phyloP scores from a whole-genome alignment of 1,139 yeast genomes.

The Geotrichum siamense region DNA sequence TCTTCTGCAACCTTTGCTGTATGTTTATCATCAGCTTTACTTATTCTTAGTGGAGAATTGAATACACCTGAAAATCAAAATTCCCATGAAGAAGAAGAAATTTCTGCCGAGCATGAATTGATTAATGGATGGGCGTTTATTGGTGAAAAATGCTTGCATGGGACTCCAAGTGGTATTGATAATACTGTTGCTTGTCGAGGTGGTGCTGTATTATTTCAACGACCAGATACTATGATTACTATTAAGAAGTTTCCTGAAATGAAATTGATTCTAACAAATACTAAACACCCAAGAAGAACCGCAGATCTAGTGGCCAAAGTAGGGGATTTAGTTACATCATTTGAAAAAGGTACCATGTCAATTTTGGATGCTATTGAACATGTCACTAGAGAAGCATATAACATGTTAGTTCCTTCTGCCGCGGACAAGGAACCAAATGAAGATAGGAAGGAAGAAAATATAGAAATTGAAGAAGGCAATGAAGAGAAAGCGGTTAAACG shows the following conservation, averaged over 20 bases:
- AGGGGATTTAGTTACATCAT: conserved; percentile 45
- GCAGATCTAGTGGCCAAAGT: conserved; percentile 78
- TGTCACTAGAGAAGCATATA: conserved; percentile 59
- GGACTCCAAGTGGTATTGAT: conserved; percentile 95
- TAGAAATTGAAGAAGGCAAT: background rate
- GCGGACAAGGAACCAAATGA: conserved; percentile 12
- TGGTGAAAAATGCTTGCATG: conserved; percentile 94
- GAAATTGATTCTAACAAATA: conserved; percentile 69
- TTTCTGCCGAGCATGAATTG: conserved; percentile 44
- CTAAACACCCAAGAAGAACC: conserved; percentile 81
- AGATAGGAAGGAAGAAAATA: background rate
- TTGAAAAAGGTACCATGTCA: conserved; percentile 49
- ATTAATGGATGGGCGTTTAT: conserved; percentile 83
- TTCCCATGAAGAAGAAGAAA: background rate
- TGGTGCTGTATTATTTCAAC: conserved; percentile 87
- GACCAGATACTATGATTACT: conserved; percentile 52
- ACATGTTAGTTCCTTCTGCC: conserved; percentile 33
- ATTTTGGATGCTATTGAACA: conserved; percentile 47
- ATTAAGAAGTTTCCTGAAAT: conserved; percentile 72
- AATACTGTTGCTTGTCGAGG: conserved; percentile 95
- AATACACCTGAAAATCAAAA: conserved; percentile 16
- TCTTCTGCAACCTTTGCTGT: conserved; percentile 90
- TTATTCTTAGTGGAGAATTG: conserved; percentile 44
- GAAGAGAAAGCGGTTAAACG: conserved; percentile 9
- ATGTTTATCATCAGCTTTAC: conserved; percentile 70